Base-by-base conservation (phyloP, 1,284 basidiomycete species). In the Papiliotrema flavescens region DNA sequence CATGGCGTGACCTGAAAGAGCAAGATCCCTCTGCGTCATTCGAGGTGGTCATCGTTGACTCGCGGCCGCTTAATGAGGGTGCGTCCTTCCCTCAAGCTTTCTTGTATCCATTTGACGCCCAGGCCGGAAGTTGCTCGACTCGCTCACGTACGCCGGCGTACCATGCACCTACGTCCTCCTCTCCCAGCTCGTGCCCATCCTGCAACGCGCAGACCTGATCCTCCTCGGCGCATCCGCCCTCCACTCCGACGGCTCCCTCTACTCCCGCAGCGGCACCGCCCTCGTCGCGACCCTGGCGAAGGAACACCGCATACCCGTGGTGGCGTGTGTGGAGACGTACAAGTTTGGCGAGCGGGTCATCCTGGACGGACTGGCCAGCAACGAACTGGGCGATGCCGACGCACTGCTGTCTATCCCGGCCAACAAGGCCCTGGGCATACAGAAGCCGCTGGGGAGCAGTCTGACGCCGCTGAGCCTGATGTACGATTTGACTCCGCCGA, bases 251-350 rank as follows among this genome's bases (percentile, higher is more conserved):
- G 96, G 96, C 3, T 86, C 92, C 0, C 88, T 98, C 8, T 97
- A 90, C 75, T 90, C 93, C 14, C 84, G 96, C 50, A 90, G 93
- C 0, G 96, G 96, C 23, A 98, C 94, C 1, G 95, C 95, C 0
- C 83, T 94, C 61, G 90, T 97, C 22, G 91, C 95, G 0, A 94
- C 98, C 91, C 85, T 98, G 81, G 90, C 92, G 0, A 90, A 91
- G 73, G 84, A 85, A 52, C 84, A 88, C 67, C 86, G 86, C 20
- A 87, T 98, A 1, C 96, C 96, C 7, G 92, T 98, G 17, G 85
- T 98, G 49, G 92, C 95, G 17, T 97, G 93, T 66, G 96, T 94
- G 66, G 96, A 98, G 78, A 98, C 96, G 19, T 98, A 98, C 81
- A 99, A 99, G 75, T 98, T 96, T 68, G 89, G 89, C 22, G 96